Base-by-base conservation (phyloP, 23 red algal genomes). In the Cyanidioschyzon merolae region DNA sequence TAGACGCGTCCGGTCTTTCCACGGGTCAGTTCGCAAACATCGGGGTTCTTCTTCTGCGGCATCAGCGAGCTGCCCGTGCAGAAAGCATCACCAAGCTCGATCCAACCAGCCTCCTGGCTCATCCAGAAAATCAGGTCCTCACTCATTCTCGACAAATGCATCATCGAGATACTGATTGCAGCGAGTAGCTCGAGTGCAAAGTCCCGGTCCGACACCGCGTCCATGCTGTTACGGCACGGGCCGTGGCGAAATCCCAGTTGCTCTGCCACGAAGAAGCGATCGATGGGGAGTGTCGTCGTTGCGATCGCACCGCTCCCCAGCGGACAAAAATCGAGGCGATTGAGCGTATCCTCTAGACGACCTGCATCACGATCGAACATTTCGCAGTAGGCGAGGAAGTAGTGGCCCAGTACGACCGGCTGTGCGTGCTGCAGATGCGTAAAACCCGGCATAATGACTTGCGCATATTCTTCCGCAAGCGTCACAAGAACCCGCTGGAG, bases 1-100 rank as follows among this genome's bases (percentile, higher is more conserved):
- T 89, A 92, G 26, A 90, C 86, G 17, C 89, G 84, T 1, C 82
- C 88, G 0, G 94, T 83, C 39, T 92, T 91, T 21, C 94, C 94
- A 34, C 94, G 75, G 1, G 94, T 85, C 34, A 98, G 57, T 37
- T 98, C 94, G 38, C 89, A 98, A 85, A 98, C 86, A 40, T 98
- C 94, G 1, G 94, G 94, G 68, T 98, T 98, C 83, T 98, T 98
- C 80, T 98, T 98, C 79, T 98, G 94, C 29, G 94, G 94, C 94
- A 98, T 98, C 50, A 98, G 77, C 68, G 80, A 85, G 54, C 84
- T 89, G 58, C 94, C 94, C 2, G 94, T 98, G 84, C 94, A 98
- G 74, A 98, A 98, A 0, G 80, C 87, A 79, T 91, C 82, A 39
- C 88, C 88, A 16, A 98, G 83, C 75, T 98, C 88, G 38, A 98